Base-by-base conservation (phyloP, 2,329 filamentous ascomycete species). In the Whalleya microplaca region DNA sequence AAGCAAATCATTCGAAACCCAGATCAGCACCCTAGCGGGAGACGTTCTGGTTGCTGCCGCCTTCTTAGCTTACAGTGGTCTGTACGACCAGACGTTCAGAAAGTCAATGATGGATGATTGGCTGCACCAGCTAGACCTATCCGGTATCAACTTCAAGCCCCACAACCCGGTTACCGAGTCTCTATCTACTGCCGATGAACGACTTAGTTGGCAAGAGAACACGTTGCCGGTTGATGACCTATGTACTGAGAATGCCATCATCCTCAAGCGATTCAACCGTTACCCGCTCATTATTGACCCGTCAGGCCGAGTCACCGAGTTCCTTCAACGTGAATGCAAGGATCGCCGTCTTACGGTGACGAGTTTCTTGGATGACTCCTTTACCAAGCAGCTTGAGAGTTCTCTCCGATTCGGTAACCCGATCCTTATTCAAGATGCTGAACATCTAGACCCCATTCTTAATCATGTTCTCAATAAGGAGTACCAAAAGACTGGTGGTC, bases 391-490 rank as follows among this genome's bases (percentile, higher is more conserved):
- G 72, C 81, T 99, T 16, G 95, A 99, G 77, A 98, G 93, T 70
- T 95, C 95, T 18, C 82, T 99, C 60, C 91, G 95, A 71, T 99
- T 99, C 76, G 95, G 95, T 70, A 99, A 99, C 71, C 94, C 95
- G 1, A 99, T 99, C 64, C 85, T 99, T 59, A 99, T 99, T 58
- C 95, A 99, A 75, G 95, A 99, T 73, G 96, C 95, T 1, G 96
- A 99, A 76, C 91, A 99, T 72, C 80, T 99, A 55, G 95, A 99
- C 70, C 96, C 96, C 0, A 93, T 99, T 57, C 87, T 99, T 67
- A 99, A 98, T 71, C 95, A 99, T 68, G 94, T 99, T 53, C 86
- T 99, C 75, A 99, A 99, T 79, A 99, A 99, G 75, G 95, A 99
- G 72, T 99, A 99, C 75, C 96, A 99, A 76, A 96, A 93, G 79